These are phyloP conservation scores for Vigna trinervia DNA, from an alignment of 306 rosid genomes.

Conservation along the genomic window DNA sequence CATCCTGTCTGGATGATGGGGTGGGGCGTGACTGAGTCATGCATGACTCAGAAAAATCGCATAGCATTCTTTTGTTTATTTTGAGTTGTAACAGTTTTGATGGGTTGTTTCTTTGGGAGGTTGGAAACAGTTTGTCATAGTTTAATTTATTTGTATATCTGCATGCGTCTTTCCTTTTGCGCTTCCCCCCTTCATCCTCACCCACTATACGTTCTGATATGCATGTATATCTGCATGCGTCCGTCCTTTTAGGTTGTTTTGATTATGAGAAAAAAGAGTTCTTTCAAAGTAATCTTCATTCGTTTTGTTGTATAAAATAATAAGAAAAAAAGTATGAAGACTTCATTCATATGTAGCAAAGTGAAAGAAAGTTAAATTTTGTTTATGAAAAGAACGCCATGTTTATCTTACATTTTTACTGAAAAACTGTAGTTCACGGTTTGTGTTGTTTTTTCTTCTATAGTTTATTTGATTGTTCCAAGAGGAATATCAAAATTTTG, in stretches of 20 bases:
- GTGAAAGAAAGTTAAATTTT: background rate
- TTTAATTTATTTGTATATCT: constrained; percentile 46
- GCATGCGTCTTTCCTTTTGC: background rate
- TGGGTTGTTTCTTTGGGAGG: constrained; percentile 35
- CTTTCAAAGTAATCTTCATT: background rate
- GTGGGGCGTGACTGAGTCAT: constrained; percentile 39
- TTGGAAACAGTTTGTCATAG: constrained; percentile 23
- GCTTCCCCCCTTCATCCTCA: background rate
- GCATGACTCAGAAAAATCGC: constrained; percentile 33
- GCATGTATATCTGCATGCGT: too few species aligned
- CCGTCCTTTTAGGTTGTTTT: background rate
- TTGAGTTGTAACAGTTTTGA: constrained; percentile 52
- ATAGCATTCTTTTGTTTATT: constrained; percentile 43
- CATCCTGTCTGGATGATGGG: constrained; percentile 47
- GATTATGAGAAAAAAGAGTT: background rate
- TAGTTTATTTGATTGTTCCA: too few species aligned
- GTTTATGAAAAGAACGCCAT: background rate
- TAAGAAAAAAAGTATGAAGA: background rate
- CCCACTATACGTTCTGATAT: background rate
- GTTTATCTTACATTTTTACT: background rate
- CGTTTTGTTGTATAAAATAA: background rate
- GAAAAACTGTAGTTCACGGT: background rate
- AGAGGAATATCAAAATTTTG: too few species aligned
- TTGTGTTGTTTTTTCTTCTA: background rate
- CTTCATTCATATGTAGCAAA: background rate